phyloP scores from a whole-genome alignment of 805 yeast genomes.

The Monosporozyma solicola region DNA sequence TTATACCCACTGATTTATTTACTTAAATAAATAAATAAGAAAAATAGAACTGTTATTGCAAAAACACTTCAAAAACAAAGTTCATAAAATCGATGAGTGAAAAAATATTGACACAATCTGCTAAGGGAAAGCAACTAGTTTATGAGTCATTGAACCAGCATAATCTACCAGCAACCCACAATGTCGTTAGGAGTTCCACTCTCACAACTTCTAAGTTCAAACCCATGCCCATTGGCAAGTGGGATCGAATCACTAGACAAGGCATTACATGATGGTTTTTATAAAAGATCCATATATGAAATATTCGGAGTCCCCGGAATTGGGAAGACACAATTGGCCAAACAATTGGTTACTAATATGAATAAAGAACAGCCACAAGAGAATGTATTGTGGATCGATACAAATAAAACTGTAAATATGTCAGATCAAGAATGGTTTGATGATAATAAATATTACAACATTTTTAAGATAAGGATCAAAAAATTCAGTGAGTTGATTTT shows the following conservation, averaged over 20 bases:
- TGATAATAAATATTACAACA: not conserved
- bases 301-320: conserved; percentile 29
- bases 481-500: conserved; percentile 21
- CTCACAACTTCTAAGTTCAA: conserved; percentile 24
- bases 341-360: conserved; percentile 11
- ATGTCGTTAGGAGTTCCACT: conserved; percentile 29
- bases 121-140: not conserved
- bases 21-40: not conserved
- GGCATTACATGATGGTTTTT: conserved; percentile 20
- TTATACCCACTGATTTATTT: not conserved
- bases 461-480: conserved; percentile 10
- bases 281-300: conserved; percentile 24
- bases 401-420: conserved; percentile 12
- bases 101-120: not conserved
- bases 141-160: not conserved
- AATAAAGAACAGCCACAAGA: conserved; percentile 7
- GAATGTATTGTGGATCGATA: conserved; percentile 23
- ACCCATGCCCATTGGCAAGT: conserved; percentile 16
- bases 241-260: conserved; percentile 20
- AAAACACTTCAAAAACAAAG: too few relatives aligned
- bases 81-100: too few relatives aligned
- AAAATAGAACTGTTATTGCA: not conserved
- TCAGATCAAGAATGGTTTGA: not conserved
- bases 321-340: conserved; percentile 23
- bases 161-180: not conserved